These are phyloP conservation scores for Biscogniauxia sp. DNA, from an alignment of 2,329 filamentous ascomycete genomes.

Conservation along the genomic window DNA sequence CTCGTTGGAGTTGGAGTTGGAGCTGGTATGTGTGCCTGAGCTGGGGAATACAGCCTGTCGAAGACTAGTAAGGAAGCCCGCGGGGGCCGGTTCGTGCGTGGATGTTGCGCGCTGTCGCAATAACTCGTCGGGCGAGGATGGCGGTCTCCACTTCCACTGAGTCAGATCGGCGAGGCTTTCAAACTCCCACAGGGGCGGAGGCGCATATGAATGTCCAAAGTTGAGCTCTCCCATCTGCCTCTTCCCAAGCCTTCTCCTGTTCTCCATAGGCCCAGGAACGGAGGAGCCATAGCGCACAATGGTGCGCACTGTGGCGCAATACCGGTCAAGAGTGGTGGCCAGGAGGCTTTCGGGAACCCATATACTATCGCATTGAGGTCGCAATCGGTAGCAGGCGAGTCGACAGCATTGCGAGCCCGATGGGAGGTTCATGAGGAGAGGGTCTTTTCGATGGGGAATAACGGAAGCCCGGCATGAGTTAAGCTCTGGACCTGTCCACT, in stretches of 20 bases:
- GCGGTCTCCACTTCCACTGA: slow-evolving; percentile 53
- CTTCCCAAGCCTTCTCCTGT: slow-evolving; percentile 50
- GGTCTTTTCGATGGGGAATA: slow-evolving; percentile 4
- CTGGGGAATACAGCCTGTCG: not conserved
- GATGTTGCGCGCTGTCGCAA: slow-evolving; percentile 3
- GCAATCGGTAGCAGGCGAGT: slow-evolving; percentile 43
- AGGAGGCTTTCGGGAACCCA: slow-evolving; percentile 62
- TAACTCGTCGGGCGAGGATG: slow-evolving; percentile 34
- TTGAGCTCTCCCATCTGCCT: slow-evolving; percentile 52
- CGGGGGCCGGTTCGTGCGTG: not conserved
- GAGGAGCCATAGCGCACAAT: slow-evolving; percentile 34
- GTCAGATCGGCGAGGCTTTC: slow-evolving; percentile 43
- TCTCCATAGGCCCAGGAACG: slow-evolving; percentile 54
- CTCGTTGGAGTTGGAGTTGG: not conserved
- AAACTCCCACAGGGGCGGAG: slow-evolving; percentile 45
- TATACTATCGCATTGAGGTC: slow-evolving; percentile 41
- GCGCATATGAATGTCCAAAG: slow-evolving; percentile 36
- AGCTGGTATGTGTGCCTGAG: not conserved
- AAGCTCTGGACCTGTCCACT: not conserved
- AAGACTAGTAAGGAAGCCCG: not conserved
- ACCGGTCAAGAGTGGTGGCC: slow-evolving; percentile 47
- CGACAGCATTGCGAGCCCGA: slow-evolving; percentile 47
- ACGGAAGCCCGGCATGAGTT: not conserved
- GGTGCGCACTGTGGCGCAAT: slow-evolving; percentile 32
- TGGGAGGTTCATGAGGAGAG: slow-evolving; percentile 43